Evolutionary conservation across 106 monocot genomes (phyloP), one percentile per base, ranked within the genome.

Genomic region (Vanilla planifolia): DNA sequence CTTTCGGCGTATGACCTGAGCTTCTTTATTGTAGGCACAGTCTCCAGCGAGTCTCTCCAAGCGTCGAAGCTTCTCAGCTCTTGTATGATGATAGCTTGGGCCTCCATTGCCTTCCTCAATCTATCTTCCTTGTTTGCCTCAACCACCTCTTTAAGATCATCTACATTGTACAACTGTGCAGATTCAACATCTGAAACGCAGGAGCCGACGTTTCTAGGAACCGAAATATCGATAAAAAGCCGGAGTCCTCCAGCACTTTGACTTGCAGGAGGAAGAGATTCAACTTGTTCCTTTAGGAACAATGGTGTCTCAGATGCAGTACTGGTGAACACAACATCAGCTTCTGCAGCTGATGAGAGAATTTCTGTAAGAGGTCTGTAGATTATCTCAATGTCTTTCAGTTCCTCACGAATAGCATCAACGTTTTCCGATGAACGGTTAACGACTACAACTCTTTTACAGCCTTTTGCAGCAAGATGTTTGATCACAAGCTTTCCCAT

Each of bases 401-500:
- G 36, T 36, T 98, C 96, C 29, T 92, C 77, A 4, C 79, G 71
- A 8, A 98, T 80, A 19, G 92, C 84, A 58, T 79, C 73, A 16
- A 98, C 87, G 62, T 65, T 85, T 61, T 84, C 91, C 23, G 42
- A 48, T n/a, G 96, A 98, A 8, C 91, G 78, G 39, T 98, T 98
- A 14, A 85, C 85, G 45, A 92, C 96, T 7, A 92, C 79, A 3
- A 98, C 67, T 29, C 62, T 75, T 46, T 72, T 92, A 77, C 83
- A 98, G 32, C 96, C 96, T 69, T 92, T 98, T 8, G 96, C 67
- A 44, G 70, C 84, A 41, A 98, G 61, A 75, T 98, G 96, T 51
- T 98, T 98, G 51, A 98, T 92, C 21, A 98, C 92, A 30, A 98
- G 83, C 62, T 88, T 98, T 27, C 96, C 96, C 96, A 98, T 98